Evolutionary conservation across 345 rosid species (phyloP).

Genomic region (Iberis pinnata): DNA sequence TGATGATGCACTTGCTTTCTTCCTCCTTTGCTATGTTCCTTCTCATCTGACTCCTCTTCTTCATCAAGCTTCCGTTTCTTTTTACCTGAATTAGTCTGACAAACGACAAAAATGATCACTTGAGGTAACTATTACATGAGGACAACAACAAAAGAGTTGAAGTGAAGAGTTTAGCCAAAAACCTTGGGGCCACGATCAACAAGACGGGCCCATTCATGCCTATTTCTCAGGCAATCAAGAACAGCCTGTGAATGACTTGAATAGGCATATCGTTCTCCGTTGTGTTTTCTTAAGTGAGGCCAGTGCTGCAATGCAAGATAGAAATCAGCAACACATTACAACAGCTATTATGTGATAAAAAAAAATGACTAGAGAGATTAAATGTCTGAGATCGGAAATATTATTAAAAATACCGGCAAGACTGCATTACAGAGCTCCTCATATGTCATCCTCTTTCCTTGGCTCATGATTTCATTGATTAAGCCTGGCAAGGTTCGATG

Average conservation of each 20-base stretch:
- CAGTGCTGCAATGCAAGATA: constrained; percentile 77
- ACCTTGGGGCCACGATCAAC: constrained; percentile 99
- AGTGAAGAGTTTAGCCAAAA: not conserved
- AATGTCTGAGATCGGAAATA: constrained; percentile 14
- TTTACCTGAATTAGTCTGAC: constrained; percentile 77
- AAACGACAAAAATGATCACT: constrained; percentile 1
- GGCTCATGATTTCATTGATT: constrained; percentile 89
- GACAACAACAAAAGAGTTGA: not conserved
- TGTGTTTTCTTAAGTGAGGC: constrained; percentile 94
- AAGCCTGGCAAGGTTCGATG: constrained; percentile 81
- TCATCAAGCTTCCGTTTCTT: constrained; percentile 73
- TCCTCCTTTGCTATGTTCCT: constrained; percentile 46
- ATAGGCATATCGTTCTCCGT: constrained; percentile 97
- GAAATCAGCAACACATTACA: constrained; percentile 21
- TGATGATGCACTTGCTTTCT: constrained; percentile 30
- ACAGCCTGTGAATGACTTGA: constrained; percentile 97
- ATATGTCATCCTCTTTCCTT: constrained; percentile 85
- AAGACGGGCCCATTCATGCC: constrained; percentile 94
- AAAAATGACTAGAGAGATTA: constrained; percentile 1
- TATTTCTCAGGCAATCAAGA: constrained; percentile 93
- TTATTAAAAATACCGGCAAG: constrained; percentile 49
- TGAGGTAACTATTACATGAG: not conserved
- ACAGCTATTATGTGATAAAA: constrained; percentile 2
- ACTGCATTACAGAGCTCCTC: constrained; percentile 96
- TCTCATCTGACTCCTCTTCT: constrained; percentile 76